phyloP scores from a whole-genome alignment of 1,139 yeast genomes.

The Yamadazyma songkhlaensis region DNA sequence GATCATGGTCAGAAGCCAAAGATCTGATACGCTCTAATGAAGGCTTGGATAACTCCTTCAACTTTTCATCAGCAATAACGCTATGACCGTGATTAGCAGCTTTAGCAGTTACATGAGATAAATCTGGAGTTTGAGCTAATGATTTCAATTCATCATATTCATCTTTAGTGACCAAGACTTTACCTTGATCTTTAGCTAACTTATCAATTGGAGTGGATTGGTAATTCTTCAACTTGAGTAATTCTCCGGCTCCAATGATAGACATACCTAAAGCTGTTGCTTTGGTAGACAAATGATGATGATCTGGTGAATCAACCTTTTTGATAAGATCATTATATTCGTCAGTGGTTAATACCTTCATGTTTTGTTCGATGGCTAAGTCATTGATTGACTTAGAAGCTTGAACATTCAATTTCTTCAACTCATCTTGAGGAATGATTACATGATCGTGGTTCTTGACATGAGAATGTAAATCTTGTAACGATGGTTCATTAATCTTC shows the following conservation, averaged over 20 bases:
- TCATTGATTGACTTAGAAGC: constrained; percentile 16
- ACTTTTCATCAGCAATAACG: constrained; percentile 13
- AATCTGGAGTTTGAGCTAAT: constrained; percentile 18
- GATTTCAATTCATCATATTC: constrained; percentile 14
- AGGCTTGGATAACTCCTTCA: constrained; percentile 16
- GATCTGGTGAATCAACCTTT: constrained; percentile 14
- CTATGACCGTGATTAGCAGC: constrained; percentile 8
- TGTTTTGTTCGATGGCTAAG: constrained; percentile 14
- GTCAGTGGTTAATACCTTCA: constrained; percentile 12
- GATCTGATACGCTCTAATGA: constrained; percentile 27
- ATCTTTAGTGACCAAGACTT: constrained; percentile 9
- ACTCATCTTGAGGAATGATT: constrained; percentile 10
- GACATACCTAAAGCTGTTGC: constrained; percentile 18
- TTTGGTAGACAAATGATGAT: constrained; percentile 18
- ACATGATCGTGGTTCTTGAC: constrained; percentile 13
- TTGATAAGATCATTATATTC: constrained; percentile 19
- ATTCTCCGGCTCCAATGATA: constrained; percentile 10
- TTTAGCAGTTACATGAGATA: constrained; percentile 17
- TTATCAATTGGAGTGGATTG: constrained; percentile 18
- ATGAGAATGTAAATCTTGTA: constrained; percentile 12
- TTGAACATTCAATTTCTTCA: constrained; percentile 8
- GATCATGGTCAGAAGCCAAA: constrained; percentile 21
- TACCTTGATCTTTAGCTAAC: constrained; percentile 16
- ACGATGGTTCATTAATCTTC: constrained; percentile 14
- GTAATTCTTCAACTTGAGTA: constrained; percentile 10